Evolutionary conservation across 2,329 filamentous ascomycete species (phyloP).

Genomic region (Rhinocladiella similis): DNA sequence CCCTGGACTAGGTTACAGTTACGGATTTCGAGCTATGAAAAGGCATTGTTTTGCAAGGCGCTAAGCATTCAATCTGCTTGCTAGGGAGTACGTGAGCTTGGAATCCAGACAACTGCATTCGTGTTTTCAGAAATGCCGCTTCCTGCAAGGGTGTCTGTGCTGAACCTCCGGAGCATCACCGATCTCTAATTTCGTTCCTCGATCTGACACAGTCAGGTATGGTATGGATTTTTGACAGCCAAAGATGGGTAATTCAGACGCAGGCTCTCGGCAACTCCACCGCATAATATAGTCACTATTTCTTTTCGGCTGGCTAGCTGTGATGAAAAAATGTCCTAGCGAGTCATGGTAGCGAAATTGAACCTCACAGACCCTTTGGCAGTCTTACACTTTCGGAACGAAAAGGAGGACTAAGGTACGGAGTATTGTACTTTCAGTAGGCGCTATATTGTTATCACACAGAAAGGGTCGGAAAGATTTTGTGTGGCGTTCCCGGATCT

Average conservation of each 20-base stretch:
- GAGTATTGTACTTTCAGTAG: neutral
- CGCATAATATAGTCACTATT: neutral
- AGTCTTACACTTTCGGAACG: neutral
- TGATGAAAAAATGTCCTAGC: constrained; percentile 1
- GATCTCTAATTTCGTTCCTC: neutral
- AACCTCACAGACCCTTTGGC: neutral
- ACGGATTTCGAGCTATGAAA: too few relatives aligned
- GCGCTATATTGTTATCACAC: neutral
- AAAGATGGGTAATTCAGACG: too few relatives aligned
- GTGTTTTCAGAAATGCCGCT: too few relatives aligned
- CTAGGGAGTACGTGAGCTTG: too few relatives aligned
- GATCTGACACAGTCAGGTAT: neutral
- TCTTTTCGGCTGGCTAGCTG: neutral
- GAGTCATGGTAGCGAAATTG: neutral
- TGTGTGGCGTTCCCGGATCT: constrained; percentile 14
- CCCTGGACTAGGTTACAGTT: too few relatives aligned
- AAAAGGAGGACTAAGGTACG: neutral
- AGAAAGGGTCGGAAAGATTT: neutral
- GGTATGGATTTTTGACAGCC: too few relatives aligned
- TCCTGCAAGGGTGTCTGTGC: too few relatives aligned
- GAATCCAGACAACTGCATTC: neutral
- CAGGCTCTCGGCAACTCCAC: too few relatives aligned
- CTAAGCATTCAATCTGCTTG: too few relatives aligned
- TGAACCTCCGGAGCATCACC: neutral
- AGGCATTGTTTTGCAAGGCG: too few relatives aligned